A percentile compares a stretch with the other conserved stretches of the same genome.
Evolutionary conservation across 495 filamentous ascomycete genomes (phyloP).

Genomic region (Aspergillus asperescens): DNA sequence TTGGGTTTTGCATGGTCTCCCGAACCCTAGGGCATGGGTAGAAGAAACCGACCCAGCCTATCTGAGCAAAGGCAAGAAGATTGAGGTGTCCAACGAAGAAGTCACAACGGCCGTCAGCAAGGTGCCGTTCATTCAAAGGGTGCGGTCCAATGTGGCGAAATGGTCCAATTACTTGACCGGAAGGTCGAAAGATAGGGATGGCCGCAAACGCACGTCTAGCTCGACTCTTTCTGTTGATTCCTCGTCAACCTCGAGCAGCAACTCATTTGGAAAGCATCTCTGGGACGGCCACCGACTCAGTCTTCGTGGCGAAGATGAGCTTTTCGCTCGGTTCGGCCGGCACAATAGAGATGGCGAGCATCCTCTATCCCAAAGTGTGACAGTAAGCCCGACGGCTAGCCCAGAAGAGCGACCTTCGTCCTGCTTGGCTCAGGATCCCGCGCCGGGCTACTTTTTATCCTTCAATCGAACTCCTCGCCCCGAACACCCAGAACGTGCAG

Average conservation of each 20-base stretch:
- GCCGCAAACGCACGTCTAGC: conserved; percentile 41
- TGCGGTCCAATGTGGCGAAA: conserved; percentile 49
- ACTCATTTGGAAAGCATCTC: conserved; percentile 31
- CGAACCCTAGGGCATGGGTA: conserved; percentile 72
- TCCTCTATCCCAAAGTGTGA: conserved; percentile 77
- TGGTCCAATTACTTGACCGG: conserved; percentile 57
- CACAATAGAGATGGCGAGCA: conserved; percentile 57
- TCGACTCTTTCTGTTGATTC: conserved; percentile 33
- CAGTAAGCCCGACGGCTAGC: conserved; percentile 59
- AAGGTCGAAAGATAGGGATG: conserved; percentile 50
- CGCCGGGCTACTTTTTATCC: conserved; percentile 33
- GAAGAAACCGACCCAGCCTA: conserved; percentile 86
- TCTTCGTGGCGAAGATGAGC: conserved; percentile 63
- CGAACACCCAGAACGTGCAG: conserved; percentile 43
- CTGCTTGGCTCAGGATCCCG: conserved; percentile 37
- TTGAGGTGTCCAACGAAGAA: conserved; percentile 87
- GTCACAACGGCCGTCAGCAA: conserved; percentile 86
- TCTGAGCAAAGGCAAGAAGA: conserved; percentile 77
- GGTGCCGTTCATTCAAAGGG: conserved; percentile 75
- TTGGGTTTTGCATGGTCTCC: conserved; percentile 84
- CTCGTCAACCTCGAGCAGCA: conserved; percentile 27
- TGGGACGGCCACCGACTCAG: conserved; percentile 59
- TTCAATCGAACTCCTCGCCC: conserved; percentile 41
- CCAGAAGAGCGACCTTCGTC: conserved; percentile 33
- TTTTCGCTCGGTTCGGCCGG: conserved; percentile 29